Base-by-base conservation (phyloP, 2,329 filamentous ascomycete genomes). In the Colletotrichum plurivorum region DNA sequence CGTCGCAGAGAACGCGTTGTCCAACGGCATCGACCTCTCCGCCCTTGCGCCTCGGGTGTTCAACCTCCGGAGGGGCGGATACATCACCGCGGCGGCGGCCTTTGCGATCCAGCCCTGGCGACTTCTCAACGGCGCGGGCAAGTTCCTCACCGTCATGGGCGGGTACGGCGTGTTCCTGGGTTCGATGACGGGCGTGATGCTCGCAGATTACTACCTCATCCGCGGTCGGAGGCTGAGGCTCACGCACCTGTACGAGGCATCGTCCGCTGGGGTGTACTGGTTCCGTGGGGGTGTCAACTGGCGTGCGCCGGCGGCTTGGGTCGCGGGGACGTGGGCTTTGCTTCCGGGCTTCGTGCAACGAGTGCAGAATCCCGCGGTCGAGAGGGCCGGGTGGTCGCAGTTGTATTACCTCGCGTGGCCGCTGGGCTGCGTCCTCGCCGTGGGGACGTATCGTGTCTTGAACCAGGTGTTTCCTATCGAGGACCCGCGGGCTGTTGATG, bases 111-210 rank as follows among this genome's bases (percentile, higher is more conserved):
- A 74, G 57, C 74, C 73, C 2, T 75, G 74, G 74, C 71, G 61
- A 36, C 63, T 73, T 27, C 46, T 71, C 27, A 73, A 71, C 63
- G 69, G 71, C 53, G 72, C 73, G 5, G 72, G 73, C 51, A 76
- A 74, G 45, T 77, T 77, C 67, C 73, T 75, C 7, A 75, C 74
- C 22, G 76, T 78, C 66, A 71, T 78, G 46, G 74, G 74, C 43
- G 76, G 76, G 6, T 77, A 77, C 56, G 65, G 72, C 56, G 75
- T 81, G 36, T 81, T 81, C 71, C 71, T 81, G 10, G 78, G 78
- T 3, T 78, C 78, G 2, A 73, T 81, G 57, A 79, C 78, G 13
- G 79, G 78, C 7, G 74, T 81, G 20, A 80, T 81, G 78, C 76
- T 80, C 45, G 69, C 74, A 12, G 78, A 81, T 69, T 78, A 76